Evolutionary conservation across 2,329 filamentous ascomycete genomes (phyloP), one percentile per base, ranked within the genome.

Genomic region (Alternaria angustiovoidea): DNA sequence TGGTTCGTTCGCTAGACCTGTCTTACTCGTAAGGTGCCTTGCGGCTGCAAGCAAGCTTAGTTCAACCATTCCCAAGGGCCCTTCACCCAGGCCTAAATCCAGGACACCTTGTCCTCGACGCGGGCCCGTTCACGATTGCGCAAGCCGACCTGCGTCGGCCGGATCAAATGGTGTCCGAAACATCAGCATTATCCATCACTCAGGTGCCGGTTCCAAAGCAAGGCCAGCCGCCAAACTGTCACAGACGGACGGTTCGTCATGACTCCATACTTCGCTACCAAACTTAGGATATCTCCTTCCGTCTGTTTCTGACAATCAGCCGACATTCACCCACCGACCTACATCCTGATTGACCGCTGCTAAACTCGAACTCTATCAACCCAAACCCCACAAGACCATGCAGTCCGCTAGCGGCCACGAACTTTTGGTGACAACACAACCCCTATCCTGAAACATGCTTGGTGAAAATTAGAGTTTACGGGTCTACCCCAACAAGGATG

Each of bases 101-200:
- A 46, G 49, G 41, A 38, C 18, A 34, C 51, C 28, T 51, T 56
- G 57, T 55, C 26, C 20, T 26, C 38, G 48, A 56, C 44, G 51
- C 44, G 54, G 55, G 56, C 43, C 63, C 62, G 67, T 69, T 58
- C 49, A 59, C 64, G 58, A 69, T 71, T 71, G 67, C 69, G 69
- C 69, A 71, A 71, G 48, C 61, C 58, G 47, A 51, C 49, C 26
- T 52, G 51, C 54, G 51, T 57, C 39, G 36, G 26, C 56, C 39
- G 59, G 59, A 55, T 53, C 51, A 57, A 36, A 30, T 49, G 11
- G 51, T 49, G 54, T 53, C 51, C 54, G 46, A 48, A 49, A 39
- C 44, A 49, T 61, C 44, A 39, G 26, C 38, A 39, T 49, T 47
- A 55, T 43, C 28, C 47, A 43, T 18, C 26, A 26, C 51, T 44